Evolutionary conservation across 352 stramenopile species (phyloP), one percentile per base, ranked within the genome.

Genomic region (Phytophthora cactorum): DNA sequence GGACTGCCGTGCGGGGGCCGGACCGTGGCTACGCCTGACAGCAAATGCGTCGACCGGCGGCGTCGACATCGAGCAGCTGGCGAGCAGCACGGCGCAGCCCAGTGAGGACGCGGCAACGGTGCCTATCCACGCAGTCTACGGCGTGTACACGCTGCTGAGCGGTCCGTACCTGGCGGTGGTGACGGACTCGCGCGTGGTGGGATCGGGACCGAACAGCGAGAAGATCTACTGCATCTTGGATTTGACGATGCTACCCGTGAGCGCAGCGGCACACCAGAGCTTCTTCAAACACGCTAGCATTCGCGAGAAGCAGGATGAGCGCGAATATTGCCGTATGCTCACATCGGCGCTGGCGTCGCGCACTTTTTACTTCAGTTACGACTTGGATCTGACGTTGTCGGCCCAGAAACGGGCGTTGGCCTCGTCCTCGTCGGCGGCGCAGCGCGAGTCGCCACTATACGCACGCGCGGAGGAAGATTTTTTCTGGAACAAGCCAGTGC

Each of bases 401-500:
- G 70, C 86, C 6, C 86, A 95, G 66, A 77, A 88, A 83, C 81
- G 82, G 50, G 70, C 79, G 44, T 68, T 27, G 11, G 59, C 61
- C 1, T 65, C 46, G 31, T 66, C 52, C 14, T 69, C 72, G 31
- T 67, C 50, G 9, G 70, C 59, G 28, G 70, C 61, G 8, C 65
- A 74, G 27, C 67, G 63, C 12, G 60, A 75, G 22, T 68, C 61
- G 34, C 66, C 66, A 2, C 44, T 75, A 4, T 78, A 82, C 41
- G 74, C 87, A 39, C 81, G 84, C 9, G 89, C 91, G 0, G 95
- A 98, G 71, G 73, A 78, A 41, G 84, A 95, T 43, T 98, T 98
- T 72, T 97, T 95, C 74, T 98, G 93, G 93, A 98, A 98, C 73
- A 89, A 98, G 68, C 58, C 77, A 1, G 67, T 82, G 34, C 83